Evolutionary conservation across 768 basidiomycete genomes (phyloP), one percentile per base, ranked within the genome.

Genomic region (Amanita molliuscula): DNA sequence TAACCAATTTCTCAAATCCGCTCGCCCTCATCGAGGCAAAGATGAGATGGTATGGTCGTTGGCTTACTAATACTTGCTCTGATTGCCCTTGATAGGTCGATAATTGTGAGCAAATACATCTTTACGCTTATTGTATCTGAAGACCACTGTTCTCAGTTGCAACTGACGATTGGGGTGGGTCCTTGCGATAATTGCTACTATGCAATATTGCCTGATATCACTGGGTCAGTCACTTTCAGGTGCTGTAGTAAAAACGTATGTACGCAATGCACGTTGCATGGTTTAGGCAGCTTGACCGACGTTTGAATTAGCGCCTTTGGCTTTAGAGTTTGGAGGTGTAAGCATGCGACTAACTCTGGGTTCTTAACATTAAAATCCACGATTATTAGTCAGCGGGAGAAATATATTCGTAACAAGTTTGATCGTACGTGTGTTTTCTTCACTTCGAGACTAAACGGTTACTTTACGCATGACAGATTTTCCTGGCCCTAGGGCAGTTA

Each of bases 271-370:
- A 3, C 31, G 13, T 31, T 13, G 31, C 42, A 15, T 13, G 28
- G 16, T 20, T 13, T 15, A 44, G 23, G 42, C 13, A 8, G 3
- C n/a, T 29, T 13, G n/a, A 26, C 42, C 23, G 28, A 16, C 31
- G 16, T 13, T 38, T 26, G 9, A 4, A 40, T 20, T 47, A 82
- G 80, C 28, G 71, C 72, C 44, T 83, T 82, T 50, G 74, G 70
- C 0, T 59, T 81, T 46, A 73, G 81, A 23, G 82, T 84, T 18
- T 84, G 79, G 76, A 62, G 81, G 63, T 84, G 82, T 83, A 58
- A 56, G 71, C 11, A 4, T 59, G 18, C 18, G 15, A 29, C 26
- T 15, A 8, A 8, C 28, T 31, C 8, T 11, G 33, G 0, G 9
- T 11, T 15, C 21, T n/a, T 33, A 3, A n/a, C n/a, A 18, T 35